phyloP scores from a whole-genome alignment of 176 grass and related monocot species.

The Carex littledalei region DNA sequence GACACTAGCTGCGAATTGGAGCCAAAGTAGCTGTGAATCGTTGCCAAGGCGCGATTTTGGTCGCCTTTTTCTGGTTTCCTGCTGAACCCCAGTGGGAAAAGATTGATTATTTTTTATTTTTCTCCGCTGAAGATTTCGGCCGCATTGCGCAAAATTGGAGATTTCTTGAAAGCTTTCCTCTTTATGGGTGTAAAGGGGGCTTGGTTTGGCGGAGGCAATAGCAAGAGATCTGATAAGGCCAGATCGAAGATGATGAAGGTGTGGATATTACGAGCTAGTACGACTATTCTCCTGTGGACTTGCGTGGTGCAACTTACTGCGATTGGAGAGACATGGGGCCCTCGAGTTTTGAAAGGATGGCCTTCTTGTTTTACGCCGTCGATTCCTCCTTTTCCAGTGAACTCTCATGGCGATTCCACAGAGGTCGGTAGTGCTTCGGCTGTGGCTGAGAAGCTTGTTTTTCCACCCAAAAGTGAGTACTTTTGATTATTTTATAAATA shows the following conservation, averaged over 20 bases:
- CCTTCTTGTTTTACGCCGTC: conserved; percentile 56
- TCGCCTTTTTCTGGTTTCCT: conserved; percentile 7
- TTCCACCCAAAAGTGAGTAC: conserved; percentile 77
- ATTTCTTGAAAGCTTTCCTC: not conserved
- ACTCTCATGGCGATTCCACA: not conserved
- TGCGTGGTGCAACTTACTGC: conserved; percentile 63
- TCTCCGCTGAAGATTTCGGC: not conserved
- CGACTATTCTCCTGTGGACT: conserved; percentile 78
- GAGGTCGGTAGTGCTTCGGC: conserved; percentile 16
- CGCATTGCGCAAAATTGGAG: conserved; percentile 19
- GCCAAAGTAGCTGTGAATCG: not conserved
- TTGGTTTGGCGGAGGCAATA: conserved; percentile 7
- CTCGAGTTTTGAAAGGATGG: conserved; percentile 56
- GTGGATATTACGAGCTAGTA: conserved; percentile 61
- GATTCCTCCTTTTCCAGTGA: conserved; percentile 24
- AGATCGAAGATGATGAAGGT: conserved; percentile 57
- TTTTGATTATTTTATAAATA: not conserved
- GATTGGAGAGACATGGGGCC: conserved; percentile 47
- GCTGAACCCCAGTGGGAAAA: not conserved
- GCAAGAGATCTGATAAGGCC: conserved; percentile 32
- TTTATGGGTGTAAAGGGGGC: conserved; percentile 30
- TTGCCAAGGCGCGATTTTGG: conserved; percentile 1
- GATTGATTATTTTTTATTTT: conserved; percentile 12
- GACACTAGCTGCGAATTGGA: not conserved
- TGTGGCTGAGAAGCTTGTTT: conserved; percentile 20